Evolutionary conservation across 2,329 filamentous ascomycete species (phyloP).

Genomic region (Xylaria sp.): DNA sequence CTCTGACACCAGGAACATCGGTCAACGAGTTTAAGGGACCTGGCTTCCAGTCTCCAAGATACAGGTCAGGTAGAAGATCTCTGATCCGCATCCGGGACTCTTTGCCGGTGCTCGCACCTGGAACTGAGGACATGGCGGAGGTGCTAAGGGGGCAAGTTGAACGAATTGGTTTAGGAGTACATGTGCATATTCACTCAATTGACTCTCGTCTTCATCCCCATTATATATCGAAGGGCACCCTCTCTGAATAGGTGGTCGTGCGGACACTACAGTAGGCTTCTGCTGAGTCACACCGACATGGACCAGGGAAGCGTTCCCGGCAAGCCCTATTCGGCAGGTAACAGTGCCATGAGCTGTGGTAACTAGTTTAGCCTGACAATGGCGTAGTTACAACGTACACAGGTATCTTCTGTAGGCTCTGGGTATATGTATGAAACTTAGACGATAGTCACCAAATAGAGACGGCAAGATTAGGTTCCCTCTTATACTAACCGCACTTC

Average conservation of each 20-base stretch:
- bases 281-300: neutral
- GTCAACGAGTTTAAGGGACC: slow-evolving; percentile 54
- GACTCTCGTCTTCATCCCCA: neutral
- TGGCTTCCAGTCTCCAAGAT: slow-evolving; percentile 47
- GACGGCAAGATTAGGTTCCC: no score
- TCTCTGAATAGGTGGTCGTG: neutral
- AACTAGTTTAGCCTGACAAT: no score
- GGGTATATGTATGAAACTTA: no score
- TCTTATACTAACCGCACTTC: no score
- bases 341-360: no score
- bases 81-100: slow-evolving; percentile 42
- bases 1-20: slow-evolving; percentile 52
- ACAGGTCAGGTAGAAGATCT: slow-evolving; percentile 47
- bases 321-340: neutral
- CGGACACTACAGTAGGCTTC: neutral
- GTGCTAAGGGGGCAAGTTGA: neutral
- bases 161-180: neutral
- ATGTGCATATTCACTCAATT: neutral
- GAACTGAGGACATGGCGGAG: slow-evolving; percentile 12
- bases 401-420: no score
- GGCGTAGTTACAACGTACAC: no score
- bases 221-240: neutral
- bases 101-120: slow-evolving; percentile 2
- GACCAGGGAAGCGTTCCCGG: no score
- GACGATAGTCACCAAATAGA: no score